Evolutionary conservation across 352 stramenopile species (phyloP).

Genomic region (Chrysophaeum taylorii): DNA sequence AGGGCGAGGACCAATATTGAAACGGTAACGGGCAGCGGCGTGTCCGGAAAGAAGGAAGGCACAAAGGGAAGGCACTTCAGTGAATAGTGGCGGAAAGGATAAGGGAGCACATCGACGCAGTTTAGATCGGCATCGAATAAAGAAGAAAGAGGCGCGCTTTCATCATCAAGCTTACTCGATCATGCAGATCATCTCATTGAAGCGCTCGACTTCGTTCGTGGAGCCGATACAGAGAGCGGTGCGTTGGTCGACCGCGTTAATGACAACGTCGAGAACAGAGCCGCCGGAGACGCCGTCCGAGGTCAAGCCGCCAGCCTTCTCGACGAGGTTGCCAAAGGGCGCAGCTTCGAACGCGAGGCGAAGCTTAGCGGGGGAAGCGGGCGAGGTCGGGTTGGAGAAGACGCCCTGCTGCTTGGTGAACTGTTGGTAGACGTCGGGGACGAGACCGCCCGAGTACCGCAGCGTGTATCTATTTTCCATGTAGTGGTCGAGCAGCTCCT

Average conservation of each 20-base stretch:
- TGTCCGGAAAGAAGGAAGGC: no score
- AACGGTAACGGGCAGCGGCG: no score
- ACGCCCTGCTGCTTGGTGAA: constrained; percentile 56
- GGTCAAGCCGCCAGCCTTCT: constrained; percentile 54
- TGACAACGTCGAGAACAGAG: constrained; percentile 40
- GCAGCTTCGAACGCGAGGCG: constrained; percentile 55
- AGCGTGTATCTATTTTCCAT: constrained; percentile 55
- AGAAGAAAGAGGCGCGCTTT: no score
- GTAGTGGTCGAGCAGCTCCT: constrained; percentile 49
- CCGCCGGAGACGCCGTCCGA: constrained; percentile 43
- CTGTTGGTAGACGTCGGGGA: constrained; percentile 58
- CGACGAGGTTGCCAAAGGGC: constrained; percentile 51
- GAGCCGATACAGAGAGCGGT: constrained; percentile 39
- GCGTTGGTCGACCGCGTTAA: constrained; percentile 39
- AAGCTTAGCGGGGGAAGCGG: constrained; percentile 48
- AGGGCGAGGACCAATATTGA: no score
- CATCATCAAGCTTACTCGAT: constrained; percentile 11
- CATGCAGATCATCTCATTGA: constrained; percentile 23
- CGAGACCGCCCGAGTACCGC: constrained; percentile 54
- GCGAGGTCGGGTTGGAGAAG: constrained; percentile 53
- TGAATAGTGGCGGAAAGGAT: no score
- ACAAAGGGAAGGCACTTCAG: no score
- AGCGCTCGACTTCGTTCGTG: constrained; percentile 32
- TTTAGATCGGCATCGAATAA: no score
- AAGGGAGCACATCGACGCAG: no score